These are phyloP conservation scores for Mesembryanthemum crystallinum DNA, from an alignment of 148 eudicot genomes.

Conservation along the genomic window DNA sequence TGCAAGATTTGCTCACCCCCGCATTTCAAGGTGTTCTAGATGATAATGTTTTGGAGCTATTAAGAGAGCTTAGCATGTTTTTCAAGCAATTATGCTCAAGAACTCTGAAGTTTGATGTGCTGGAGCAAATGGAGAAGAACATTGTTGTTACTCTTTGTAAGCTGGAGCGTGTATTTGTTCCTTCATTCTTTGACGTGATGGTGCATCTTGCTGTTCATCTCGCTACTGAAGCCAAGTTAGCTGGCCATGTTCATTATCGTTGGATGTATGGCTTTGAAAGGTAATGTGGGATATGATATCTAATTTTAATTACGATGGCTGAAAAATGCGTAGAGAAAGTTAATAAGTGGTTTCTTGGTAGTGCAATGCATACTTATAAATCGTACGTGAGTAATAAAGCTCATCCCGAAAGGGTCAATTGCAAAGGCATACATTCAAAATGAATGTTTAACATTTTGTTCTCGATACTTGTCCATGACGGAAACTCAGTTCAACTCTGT, in stretches of 20 bases:
- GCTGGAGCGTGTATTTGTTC: background rate
- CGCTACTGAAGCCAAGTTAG: constrained; percentile 1
- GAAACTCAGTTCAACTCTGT: background rate
- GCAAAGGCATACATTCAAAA: too few relatives aligned
- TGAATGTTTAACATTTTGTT: constrained; percentile 18
- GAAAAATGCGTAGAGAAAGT: too few relatives aligned
- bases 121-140: constrained; percentile 12
- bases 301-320: too few relatives aligned
- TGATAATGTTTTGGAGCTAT: too few relatives aligned
- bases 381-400: constrained; percentile 1
- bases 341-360: background rate
- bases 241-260: too few relatives aligned
- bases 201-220: constrained; percentile 5
- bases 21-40: too few relatives aligned
- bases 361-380: constrained; percentile 1
- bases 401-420: too few relatives aligned
- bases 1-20: too few relatives aligned
- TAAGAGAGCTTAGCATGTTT: too few relatives aligned
- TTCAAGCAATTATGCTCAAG: constrained; percentile 15
- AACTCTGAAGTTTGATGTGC: background rate
- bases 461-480: background rate
- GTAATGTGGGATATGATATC: background rate
- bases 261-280: constrained; percentile 21
- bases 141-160: too few relatives aligned
- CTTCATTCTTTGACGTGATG: constrained; percentile 17